These are phyloP conservation scores for Gloeopeniophorella convolvens DNA, from an alignment of 768 basidiomycete genomes.

Conservation along the genomic window DNA sequence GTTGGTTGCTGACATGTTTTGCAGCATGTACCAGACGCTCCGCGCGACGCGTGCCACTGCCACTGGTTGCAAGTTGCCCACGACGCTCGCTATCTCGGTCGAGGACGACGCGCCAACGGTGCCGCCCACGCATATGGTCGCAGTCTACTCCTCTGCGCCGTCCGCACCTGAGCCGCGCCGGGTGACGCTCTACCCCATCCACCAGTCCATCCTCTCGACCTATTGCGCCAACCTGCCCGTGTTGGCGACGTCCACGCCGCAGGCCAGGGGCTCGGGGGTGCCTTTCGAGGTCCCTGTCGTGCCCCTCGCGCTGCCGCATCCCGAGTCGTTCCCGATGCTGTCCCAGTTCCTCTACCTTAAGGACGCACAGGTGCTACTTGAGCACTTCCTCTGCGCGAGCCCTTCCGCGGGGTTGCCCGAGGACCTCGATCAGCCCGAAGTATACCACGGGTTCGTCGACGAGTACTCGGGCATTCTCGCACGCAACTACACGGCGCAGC, in stretches of 20 bases:
- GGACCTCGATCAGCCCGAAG: conserved; percentile 5
- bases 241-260: conserved; percentile 36
- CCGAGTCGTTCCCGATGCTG: conserved; percentile 53
- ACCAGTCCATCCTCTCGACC: conserved; percentile 62
- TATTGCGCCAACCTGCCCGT: conserved; percentile 60
- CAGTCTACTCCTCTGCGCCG: conserved; percentile 18
- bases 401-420: conserved; percentile 20
- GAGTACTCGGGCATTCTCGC: conserved; percentile 21
- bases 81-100: conserved; percentile 10
- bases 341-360: conserved; percentile 65
- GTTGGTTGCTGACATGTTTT: background rate
- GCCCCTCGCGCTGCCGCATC: conserved; percentile 55
- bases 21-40: conserved; percentile 19
- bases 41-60: conserved; percentile 9
- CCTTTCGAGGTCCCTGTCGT: conserved; percentile 48
- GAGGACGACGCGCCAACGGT: background rate
- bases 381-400: conserved; percentile 33
- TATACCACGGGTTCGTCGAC: conserved; percentile 5
- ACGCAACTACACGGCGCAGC: conserved; percentile 25
- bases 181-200: conserved; percentile 49
- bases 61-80: conserved; percentile 10
- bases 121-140: conserved; percentile 19
- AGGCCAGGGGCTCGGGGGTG: conserved; percentile 26
- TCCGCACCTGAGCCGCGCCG: conserved; percentile 6
- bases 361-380: conserved; percentile 43